Base-by-base conservation (phyloP, 2,329 filamentous ascomycete genomes). In the Fusarium musae region DNA sequence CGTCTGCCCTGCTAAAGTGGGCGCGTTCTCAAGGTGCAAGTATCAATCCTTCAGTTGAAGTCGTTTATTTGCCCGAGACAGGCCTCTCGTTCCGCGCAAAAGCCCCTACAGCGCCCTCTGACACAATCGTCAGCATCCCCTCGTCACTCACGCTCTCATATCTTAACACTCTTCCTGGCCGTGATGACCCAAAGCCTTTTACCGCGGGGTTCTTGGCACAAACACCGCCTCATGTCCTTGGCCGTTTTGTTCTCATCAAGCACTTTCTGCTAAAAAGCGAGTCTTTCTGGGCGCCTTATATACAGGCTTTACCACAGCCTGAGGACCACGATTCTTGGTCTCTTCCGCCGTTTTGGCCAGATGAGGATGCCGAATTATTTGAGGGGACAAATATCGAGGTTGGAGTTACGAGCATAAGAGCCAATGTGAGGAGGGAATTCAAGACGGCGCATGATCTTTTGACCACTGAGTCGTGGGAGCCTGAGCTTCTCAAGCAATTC, bases 241-340 rank as follows among this genome's bases (percentile, higher is more conserved):
- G 89, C 13, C 87, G 91, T 8, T 92, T 94, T 80, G 92, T 93
- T 71, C 85, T 95, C 10, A 86, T 93, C 78, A 89, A 91, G 69
- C 89, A 95, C 79, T 91, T 90, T 77, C 83, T 94, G 37, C 81
- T 86, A 5, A 88, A 87, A 3, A 62, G 81, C 4, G 77, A 85
- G 4, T 93, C 92, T 1, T 89, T 88, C 73, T 95, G 93, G 93
- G 86, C 84, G 79, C 87, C 90, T 3, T 95, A 95, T 80, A 88
- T 94, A 72, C 82, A 83, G 15, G 88, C 88, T 1, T 84, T 95
- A 1, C 92, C 93, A 3, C 88, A 90, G 66, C 91, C 91, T 0
- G 85, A 86, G 15, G 82, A 89, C 4, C 75, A 82, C 8, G 77
- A 81, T 9, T 78, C 80, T 3, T 87, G 92, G 84, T 84, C 83